Conservation (phyloP, 306 rosid genomes). For the Fragaria vesca region DNA sequence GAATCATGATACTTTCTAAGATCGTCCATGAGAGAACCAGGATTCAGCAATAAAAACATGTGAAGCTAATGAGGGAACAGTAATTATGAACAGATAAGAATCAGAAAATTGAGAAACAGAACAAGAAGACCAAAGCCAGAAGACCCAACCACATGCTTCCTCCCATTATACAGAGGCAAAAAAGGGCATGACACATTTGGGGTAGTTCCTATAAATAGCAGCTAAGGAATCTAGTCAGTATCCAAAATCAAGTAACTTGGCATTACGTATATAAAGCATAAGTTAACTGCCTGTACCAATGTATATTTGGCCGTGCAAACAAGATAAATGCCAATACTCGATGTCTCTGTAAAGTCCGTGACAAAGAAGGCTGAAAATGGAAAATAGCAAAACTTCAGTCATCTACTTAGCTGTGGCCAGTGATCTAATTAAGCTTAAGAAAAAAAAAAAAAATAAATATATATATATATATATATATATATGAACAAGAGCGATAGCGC, state of each 20-base stretch:
- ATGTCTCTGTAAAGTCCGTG: not conserved
- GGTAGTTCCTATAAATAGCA: not conserved
- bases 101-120: not conserved
- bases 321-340: not conserved
- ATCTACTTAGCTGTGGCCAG: not conserved
- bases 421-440: not conserved
- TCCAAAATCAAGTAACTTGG: not conserved
- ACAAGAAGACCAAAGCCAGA: not conserved
- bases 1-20: not conserved
- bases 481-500: constrained; percentile 2
- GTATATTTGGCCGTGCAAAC: not conserved
- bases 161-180: not conserved
- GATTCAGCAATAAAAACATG: not conserved
- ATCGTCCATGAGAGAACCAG: not conserved
- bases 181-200: not conserved
- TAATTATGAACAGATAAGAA: not conserved
- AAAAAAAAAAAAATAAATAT: not conserved
- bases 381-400: not conserved
- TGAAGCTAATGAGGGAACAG: not conserved
- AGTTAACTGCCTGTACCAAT: not conserved
- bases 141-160: constrained; percentile 6
- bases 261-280: not conserved
- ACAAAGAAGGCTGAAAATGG: not conserved
- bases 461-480: too few relatives aligned
- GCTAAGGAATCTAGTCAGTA: constrained; percentile 2